These are phyloP conservation scores for Chaetomium sp. DNA, from an alignment of 2,329 filamentous ascomycete genomes.

Conservation along the genomic window DNA sequence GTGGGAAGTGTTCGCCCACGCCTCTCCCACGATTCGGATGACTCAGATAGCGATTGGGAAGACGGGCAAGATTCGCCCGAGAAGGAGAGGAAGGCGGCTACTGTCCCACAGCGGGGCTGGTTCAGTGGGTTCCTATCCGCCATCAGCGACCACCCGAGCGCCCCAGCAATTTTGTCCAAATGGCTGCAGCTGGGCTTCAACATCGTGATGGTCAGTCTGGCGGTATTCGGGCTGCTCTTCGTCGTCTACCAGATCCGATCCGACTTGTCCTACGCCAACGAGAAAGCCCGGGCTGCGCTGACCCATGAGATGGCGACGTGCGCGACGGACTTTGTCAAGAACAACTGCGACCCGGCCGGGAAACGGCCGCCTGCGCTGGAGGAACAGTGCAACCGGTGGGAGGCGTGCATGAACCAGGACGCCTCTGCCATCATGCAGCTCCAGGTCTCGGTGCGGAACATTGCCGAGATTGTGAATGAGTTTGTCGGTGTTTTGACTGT, in stretches of 20 bases:
- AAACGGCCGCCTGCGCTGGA: conserved; percentile 67
- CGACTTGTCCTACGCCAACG: conserved; percentile 68
- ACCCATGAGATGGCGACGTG: conserved; percentile 69
- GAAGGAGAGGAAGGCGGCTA: conserved; percentile 22
- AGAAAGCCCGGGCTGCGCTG: conserved; percentile 61
- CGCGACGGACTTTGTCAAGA: conserved; percentile 64
- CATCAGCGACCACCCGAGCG: conserved; percentile 51
- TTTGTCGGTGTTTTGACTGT: conserved; percentile 87
- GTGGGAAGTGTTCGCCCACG: conserved; percentile 45
- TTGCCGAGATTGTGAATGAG: conserved; percentile 88
- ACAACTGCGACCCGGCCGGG: conserved; percentile 60
- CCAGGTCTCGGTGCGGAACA: conserved; percentile 75
- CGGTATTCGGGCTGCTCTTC: conserved; percentile 60
- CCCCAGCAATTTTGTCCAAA: conserved; percentile 52
- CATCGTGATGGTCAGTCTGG: conserved; percentile 45
- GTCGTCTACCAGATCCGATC: conserved; percentile 63
- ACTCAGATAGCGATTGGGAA: conserved; percentile 41
- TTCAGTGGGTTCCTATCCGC: conserved; percentile 41
- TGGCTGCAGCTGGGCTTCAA: conserved; percentile 60
- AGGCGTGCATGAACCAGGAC: conserved; percentile 79
- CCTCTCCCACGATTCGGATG: conserved; percentile 41
- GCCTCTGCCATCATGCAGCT: conserved; percentile 71
- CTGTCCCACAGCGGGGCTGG: conserved; percentile 27
- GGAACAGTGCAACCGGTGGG: conserved; percentile 70
- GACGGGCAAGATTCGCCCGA: conserved; percentile 22